Base-by-base conservation (phyloP, 108 stramenopile species). In the Parietichytrium sp. region DNA sequence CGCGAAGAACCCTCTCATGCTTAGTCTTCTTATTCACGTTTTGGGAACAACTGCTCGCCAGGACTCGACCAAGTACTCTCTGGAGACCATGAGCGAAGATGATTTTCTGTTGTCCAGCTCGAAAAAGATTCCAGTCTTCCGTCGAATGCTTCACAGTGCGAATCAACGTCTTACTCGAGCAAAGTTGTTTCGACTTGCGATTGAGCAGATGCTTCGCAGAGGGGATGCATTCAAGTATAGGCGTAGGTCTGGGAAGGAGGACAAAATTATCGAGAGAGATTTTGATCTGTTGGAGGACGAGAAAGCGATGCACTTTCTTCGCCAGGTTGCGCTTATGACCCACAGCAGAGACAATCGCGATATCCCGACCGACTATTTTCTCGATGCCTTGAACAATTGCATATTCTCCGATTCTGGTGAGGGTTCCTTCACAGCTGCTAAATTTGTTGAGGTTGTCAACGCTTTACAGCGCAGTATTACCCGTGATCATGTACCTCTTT, bases 171-270 rank as follows among this genome's bases (percentile, higher is more conserved):
- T n/a, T n/a, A n/a, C n/a, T n/a, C 33, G 42, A 7, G 36, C 61
- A 6, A 33, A 72, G 61, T 42, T 72, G 20, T 72, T 33, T n/a
- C n/a, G 38, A 6, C 33, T 72, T 33, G 61, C 61, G 10, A 42
- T 72, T n/a, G 61, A 72, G 38, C 61, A 72, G 61, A 72, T 72
- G 61, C 61, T 72, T 0, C 61, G 45, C 33, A 33, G 45, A 1
- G 61, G 61, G 23, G 61, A 72, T 10, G 23, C 42, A 6, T n/a
- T n/a, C n/a, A 72, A 72, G 42, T 72, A 72, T 42, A 72, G 45
- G 20, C 61, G 61, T 6, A 16, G 45, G 10, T 42, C 38, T n/a
- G 25, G 61, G 7, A 33, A 42, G 20, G 61, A 72, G 42, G 61
- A 72, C 38, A 72, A 72, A 25, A 42, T n/a, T n/a, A 72, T 72